A percentile compares a stretch with the other conserved stretches of the same genome.
phyloP scores from a whole-genome alignment of 495 filamentous ascomycete genomes.

The Penicillium parvum region DNA sequence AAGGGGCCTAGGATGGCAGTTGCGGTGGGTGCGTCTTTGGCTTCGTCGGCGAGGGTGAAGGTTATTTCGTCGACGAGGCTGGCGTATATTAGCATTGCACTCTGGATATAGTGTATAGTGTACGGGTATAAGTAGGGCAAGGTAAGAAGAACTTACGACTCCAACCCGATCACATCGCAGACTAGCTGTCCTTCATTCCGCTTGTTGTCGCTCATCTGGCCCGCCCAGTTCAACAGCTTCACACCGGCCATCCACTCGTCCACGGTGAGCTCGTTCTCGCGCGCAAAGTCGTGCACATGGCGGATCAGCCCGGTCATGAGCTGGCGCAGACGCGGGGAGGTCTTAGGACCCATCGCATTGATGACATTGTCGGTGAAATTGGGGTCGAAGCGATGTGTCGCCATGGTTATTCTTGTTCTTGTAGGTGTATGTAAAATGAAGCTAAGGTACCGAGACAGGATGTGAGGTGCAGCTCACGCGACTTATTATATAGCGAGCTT shows the following conservation, averaged over 20 bases:
- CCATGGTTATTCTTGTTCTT: slow-evolving; percentile 20
- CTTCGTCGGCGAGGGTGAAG: slow-evolving; percentile 54
- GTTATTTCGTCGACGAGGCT: slow-evolving; percentile 74
- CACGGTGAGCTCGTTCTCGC: slow-evolving; percentile 46
- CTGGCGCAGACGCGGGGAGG: slow-evolving; percentile 49
- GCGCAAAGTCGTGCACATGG: slow-evolving; percentile 46
- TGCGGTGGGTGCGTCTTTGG: slow-evolving; percentile 52
- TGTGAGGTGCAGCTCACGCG: not conserved
- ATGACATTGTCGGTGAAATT: slow-evolving; percentile 66
- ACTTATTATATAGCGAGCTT: slow-evolving; percentile 8
- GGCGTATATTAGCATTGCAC: not conserved
- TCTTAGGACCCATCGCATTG: slow-evolving; percentile 64
- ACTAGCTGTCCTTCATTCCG: slow-evolving; percentile 72
- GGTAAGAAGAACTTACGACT: slow-evolving; percentile 44
- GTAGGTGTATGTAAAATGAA: not conserved
- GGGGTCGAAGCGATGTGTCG: slow-evolving; percentile 47
- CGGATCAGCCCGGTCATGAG: slow-evolving; percentile 41
- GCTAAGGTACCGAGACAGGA: not conserved
- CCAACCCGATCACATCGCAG: slow-evolving; percentile 68
- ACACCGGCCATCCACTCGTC: slow-evolving; percentile 47
- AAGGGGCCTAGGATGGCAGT: slow-evolving; percentile 75
- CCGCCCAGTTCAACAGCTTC: slow-evolving; percentile 65
- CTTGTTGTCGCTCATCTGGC: slow-evolving; percentile 62
- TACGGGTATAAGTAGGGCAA: not conserved
- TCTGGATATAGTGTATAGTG: not conserved